Evolutionary conservation across 805 yeast genomes (phyloP), one percentile per base, ranked within the genome.

Genomic region (Ogataea populi-albae): DNA sequence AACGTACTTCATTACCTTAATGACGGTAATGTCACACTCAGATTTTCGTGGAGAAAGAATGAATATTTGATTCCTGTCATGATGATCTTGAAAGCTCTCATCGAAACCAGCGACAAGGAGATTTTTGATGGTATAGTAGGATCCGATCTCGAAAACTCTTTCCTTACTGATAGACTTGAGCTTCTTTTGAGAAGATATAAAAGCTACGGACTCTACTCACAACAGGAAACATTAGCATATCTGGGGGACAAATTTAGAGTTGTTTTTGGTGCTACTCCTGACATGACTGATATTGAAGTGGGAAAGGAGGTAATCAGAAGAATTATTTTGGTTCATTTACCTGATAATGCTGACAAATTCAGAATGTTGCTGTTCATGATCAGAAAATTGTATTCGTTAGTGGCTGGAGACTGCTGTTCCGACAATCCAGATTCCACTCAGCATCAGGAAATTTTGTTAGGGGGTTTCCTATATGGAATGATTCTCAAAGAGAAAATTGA

Each of bases 341-440:
- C 75, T 17, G 71, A 77, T 46, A 77, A 79, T 54, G 68, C 63
- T 34, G 96, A 88, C 61, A 93, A 93, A 66, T 88, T 86, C 63
- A 74, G 87, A 55, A 70, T 89, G 81, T 66, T 93, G 42, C 64
- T 89, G 42, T 93, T 89, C 66, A 93, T 93, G 98, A 81, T 93
- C 54, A 79, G 98, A 71, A 93, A 93, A 65, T 73, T 93, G 43
- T 93, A 93, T 61, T 75, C 98, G 0, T 73, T 93, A 46, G 98
- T 91, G 29, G 96, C 96, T 23, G 97, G 97, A 42, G 96, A 91
- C 59, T 91, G 97, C 63, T 69, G 89, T 35, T 91, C 96, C 12
- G 98, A 93, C 63, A 93, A 93, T 66, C 98, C 98, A 59, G 98
- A 93, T 80, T 95, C 98, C 32, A 86, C 96, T 7, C 98, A 93